phyloP scores from a whole-genome alignment of 148 eudicot genomes.

The Oxyria digyna region DNA sequence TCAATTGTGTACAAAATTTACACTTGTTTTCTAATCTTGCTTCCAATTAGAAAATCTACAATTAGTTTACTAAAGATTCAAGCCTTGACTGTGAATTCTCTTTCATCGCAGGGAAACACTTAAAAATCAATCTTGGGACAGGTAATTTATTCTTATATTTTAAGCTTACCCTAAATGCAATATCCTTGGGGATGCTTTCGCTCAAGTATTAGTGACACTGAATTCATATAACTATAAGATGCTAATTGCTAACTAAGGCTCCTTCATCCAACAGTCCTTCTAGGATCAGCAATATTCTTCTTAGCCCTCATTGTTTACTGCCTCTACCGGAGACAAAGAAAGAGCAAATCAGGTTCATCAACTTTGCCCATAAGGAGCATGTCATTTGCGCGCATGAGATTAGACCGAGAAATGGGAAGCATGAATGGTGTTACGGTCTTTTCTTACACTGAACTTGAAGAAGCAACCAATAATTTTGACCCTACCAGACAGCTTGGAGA shows the following conservation, averaged over 20 bases:
- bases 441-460: constrained; percentile 36
- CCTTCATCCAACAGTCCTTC: constrained; percentile 15
- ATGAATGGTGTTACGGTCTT: constrained; percentile 28
- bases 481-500: constrained; percentile 35
- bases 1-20: background rate
- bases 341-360: background rate
- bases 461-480: constrained; percentile 36
- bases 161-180: background rate
- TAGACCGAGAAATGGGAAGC: constrained; percentile 22
- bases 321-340: constrained; percentile 9
- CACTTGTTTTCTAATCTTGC: background rate
- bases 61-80: background rate
- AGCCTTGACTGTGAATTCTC: background rate
- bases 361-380: constrained; percentile 3
- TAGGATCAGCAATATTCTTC: constrained; percentile 13
- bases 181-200: background rate
- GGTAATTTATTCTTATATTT: constrained; percentile 5
- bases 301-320: constrained; percentile 10
- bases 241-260: background rate
- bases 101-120: constrained; percentile 1
- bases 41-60: background rate
- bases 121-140: constrained; percentile 4
- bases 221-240: background rate
- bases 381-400: constrained; percentile 12
- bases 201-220: background rate